phyloP scores from a whole-genome alignment of 331 rosid genomes.

The Malus hybrid region DNA sequence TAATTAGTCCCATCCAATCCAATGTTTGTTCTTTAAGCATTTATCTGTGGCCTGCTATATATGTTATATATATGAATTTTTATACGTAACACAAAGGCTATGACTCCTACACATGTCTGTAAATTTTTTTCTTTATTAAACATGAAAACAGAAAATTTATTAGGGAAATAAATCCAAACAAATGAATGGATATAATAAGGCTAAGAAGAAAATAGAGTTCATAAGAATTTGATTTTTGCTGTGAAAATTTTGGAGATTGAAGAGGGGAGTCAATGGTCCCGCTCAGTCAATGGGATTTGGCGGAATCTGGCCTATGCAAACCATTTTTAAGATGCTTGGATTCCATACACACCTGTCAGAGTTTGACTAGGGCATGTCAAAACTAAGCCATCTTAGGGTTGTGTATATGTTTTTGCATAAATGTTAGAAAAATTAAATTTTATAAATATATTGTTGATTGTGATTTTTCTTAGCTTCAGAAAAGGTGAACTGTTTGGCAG shows the following conservation, averaged over 20 bases:
- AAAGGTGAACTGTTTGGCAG: too few species aligned
- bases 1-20: not conserved
- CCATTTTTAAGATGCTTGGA: not conserved
- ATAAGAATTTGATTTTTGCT: not conserved
- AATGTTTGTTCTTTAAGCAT: too few species aligned
- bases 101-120: too few species aligned
- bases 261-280: not conserved
- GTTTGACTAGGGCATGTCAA: not conserved
- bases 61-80: too few species aligned
- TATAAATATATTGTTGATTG: too few species aligned
- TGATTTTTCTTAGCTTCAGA: accelerated
- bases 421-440: too few species aligned
- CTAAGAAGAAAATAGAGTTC: not conserved
- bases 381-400: too few species aligned
- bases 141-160: too few species aligned
- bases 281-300: not conserved
- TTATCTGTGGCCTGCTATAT: too few species aligned
- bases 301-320: not conserved
- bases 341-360: not conserved
- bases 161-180: not conserved
- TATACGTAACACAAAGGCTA: too few species aligned
- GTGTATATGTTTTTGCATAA: too few species aligned
- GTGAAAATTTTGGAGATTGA: not conserved
- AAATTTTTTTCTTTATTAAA: too few species aligned
- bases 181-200: not conserved